Evolutionary conservation across 2,329 filamentous ascomycete genomes (phyloP), one percentile per base, ranked within the genome.

Genomic region (Graphium sp.): DNA sequence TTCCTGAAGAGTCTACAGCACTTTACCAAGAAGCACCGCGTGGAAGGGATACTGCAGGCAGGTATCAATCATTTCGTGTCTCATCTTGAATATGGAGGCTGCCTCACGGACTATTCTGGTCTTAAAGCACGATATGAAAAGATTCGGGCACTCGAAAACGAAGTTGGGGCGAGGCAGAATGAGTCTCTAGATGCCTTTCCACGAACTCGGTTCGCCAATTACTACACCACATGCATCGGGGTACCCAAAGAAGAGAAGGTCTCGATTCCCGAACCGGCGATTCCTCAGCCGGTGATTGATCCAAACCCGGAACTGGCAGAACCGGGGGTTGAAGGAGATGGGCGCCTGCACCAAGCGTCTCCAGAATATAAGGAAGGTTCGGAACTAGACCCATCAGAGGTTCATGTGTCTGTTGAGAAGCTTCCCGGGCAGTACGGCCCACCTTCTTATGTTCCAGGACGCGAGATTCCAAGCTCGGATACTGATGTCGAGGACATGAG

Each of bases 141-240:
- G 23, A 53, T 93, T 16, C 66, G 80, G 30, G 66, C 62, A 2
- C 54, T 92, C 7, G 83, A 92, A 44, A 74, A 80, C 42, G 56
- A 73, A 5, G 66, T 80, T n/a, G n/a, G n/a, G n/a, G n/a, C n/a
- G n/a, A n/a, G n/a, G n/a, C 18, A 22, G 30, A 26, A 9, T 26
- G 8, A 21, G 25, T 15, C 18, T 26, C 19, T 24, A 18, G 34
- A 60, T 75, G 29, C n/a, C n/a, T n/a, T n/a, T n/a, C n/a, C n/a
- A n/a, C n/a, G n/a, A n/a, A 67, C 89, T 8, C 66, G 83, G 11
- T 93, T 93, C 41, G 62, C 82, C 32, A 93, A 93, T 45, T 93
- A 92, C 47, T 93, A 87, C 45, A 92, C 84, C 2, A 66, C 79
- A n/a, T 84, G 79, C 38, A 76, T 77, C 7, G 84, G 84, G 4